These are phyloP conservation scores for Cucumis hystrix DNA, from an alignment of 306 rosid genomes.

Conservation along the genomic window DNA sequence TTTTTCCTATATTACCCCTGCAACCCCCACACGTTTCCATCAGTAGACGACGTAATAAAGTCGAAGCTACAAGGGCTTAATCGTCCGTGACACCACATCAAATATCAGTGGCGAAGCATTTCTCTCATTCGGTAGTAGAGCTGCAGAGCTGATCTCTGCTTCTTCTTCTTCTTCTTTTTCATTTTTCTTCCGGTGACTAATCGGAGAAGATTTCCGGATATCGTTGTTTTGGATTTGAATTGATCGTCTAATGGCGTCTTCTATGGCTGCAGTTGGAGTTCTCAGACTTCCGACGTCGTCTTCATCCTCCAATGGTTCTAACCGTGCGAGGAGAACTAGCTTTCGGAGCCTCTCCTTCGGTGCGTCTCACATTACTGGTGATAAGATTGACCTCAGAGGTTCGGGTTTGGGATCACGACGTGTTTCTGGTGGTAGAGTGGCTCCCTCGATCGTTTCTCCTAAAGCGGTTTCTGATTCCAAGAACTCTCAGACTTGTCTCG, in stretches of 20 bases:
- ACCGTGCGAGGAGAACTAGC: conserved; percentile 10
- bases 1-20: not conserved
- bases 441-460: conserved; percentile 44
- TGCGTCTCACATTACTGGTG: conserved; percentile 29
- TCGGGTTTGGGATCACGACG: conserved; percentile 1
- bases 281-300: conserved; percentile 10
- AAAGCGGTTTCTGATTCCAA: conserved; percentile 88
- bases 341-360: conserved; percentile 22
- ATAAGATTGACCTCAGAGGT: conserved; percentile 15
- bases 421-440: not conserved
- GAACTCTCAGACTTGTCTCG: conserved; percentile 90
- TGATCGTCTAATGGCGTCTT: conserved; percentile 17
- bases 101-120: not conserved
- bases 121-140: not conserved
- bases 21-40: not conserved
- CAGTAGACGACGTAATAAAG: not conserved
- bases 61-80: not conserved
- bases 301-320: conserved; percentile 10
- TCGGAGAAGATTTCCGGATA: conserved; percentile 11
- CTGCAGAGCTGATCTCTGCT: not conserved
- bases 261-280: conserved; percentile 28
- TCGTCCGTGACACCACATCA: not conserved
- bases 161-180: not conserved
- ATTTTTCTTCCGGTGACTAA: not conserved
- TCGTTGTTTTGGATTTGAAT: not conserved